phyloP scores from a whole-genome alignment of 225 moss, liverwort and hornwort species.

The Pseudisothecium myosuroides region DNA sequence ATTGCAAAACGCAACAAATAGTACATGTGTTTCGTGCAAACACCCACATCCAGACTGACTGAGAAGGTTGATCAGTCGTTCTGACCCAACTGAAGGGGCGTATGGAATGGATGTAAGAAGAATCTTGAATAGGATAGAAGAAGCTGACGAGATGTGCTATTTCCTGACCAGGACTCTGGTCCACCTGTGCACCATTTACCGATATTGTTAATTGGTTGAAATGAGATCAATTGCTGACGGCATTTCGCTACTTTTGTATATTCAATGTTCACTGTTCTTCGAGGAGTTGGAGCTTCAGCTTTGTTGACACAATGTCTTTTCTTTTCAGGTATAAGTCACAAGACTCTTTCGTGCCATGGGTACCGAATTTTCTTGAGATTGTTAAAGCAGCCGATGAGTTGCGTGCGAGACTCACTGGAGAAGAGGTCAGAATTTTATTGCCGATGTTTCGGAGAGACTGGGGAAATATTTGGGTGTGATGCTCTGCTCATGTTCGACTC shows the following conservation, averaged over 20 bases:
- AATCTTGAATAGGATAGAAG: constrained; percentile 20
- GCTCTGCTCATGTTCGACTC: neutral
- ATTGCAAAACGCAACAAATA: no score
- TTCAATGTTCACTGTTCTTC: neutral
- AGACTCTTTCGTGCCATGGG: no score
- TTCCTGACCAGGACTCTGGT: neutral
- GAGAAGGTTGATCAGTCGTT: neutral
- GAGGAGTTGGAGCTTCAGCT: neutral
- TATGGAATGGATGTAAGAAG: constrained; percentile 12
- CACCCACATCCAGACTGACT: neutral
- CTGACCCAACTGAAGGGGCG: neutral
- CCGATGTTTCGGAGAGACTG: neutral
- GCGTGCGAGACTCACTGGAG: no score
- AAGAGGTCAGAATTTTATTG: no score
- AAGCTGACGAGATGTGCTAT: constrained; percentile 14
- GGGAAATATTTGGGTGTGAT: neutral
- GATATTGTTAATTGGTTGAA: neutral
- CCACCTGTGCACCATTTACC: neutral
- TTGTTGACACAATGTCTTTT: neutral
- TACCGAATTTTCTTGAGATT: no score
- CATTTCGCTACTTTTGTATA: neutral
- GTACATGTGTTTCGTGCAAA: no score
- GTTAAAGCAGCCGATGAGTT: no score
- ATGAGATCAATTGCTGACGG: neutral
- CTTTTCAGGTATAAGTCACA: constrained; percentile 15